Base-by-base conservation (phyloP, 345 rosid genomes). In the Arabidopsis suecica region DNA sequence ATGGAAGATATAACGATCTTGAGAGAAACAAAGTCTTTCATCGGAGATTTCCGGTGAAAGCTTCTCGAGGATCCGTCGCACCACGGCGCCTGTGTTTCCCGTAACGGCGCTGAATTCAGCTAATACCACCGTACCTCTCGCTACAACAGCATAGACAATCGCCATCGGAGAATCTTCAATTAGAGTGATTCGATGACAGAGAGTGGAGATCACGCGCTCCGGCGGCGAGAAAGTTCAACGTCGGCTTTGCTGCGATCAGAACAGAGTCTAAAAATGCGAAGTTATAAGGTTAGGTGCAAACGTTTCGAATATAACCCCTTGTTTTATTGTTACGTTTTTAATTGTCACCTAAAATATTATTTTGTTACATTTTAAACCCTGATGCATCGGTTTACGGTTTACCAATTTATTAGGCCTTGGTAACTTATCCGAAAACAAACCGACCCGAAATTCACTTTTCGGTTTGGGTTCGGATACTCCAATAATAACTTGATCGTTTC, bases 51-150 rank as follows among this genome's bases (percentile, higher is more conserved):
- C 74, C 20, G 90, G 96, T 1, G 97, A 96, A 6, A 95, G 89
- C 79, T 89, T 95, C 89, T 95, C 97, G 33, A 95, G 86, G 73
- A 95, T 88, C 85, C 98, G 83, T 25, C 99, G 77, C 8, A 88
- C 87, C 37, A 95, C 94, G 12, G 98, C 94, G 68, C 97, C 98
- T 1, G 91, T 74, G 82, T 95, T 95, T 47, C 99, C 99, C 6
- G 96, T 86, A 57, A 90, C 98, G 41, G 96, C 99, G 82, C 94
- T 92, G 85, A 95, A 95, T 81, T 95, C 99, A 25, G 99, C 93
- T 59, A 95, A 82, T 22, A 90, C 93, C 70, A 95, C 97, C 78
- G 96, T 93, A 23, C 91, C 97, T 47, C 97, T 81, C 40, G 99
- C 94, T 80, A 95, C 99, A 69, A 89, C 88, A 47, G 98, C 96